Base-by-base conservation (phyloP, 2,329 filamentous ascomycete species). In the Ustulina deusta region DNA sequence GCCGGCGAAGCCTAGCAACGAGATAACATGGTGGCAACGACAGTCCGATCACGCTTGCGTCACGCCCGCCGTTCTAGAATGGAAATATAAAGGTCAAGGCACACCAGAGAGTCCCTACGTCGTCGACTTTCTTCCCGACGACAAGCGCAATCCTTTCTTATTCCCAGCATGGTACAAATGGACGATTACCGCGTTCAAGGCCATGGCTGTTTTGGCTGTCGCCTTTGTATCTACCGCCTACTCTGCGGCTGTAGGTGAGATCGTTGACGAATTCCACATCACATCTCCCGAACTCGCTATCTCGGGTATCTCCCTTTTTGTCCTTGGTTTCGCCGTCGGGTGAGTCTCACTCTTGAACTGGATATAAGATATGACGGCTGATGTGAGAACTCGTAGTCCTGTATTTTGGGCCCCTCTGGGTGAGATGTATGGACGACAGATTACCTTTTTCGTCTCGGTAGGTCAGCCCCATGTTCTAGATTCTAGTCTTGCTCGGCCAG, bases 161-260 rank as follows among this genome's bases (percentile, higher is more conserved):
- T 91, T 89, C 17, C 67, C 69, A 22, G 49, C 61, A 38, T 71
- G 67, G 67, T 68, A 56, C 36, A 93, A 93, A 80, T 93, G 91
- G 91, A 76, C 77, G 34, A 87, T 91, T 70, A 91, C 89, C 1
- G 75, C 86, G 60, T 77, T 90, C 46, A 87, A 90, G 64, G 90
- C 91, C 13, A 73, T 91, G 32, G 87, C 91, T 15, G 91, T 90
- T 1, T 83, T 94, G 49, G 90, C 85, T 32, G 90, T 93, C 34
- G 83, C 91, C 2, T 91, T 94, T 73, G 87, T 88, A 61, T 91
- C 89, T 20, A 90, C 89, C 1, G 90, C 90, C 36, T 92, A 88
- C 77, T 87, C 86, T 3, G 87, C 88, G 13, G 87, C 87, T 54
- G 77, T 89, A 15, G 64, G 71, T 9, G 80, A 87, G 56, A 83